Evolutionary conservation across 257 asterid genomes (phyloP).

Genomic region (Ajuga chamaepitys): DNA sequence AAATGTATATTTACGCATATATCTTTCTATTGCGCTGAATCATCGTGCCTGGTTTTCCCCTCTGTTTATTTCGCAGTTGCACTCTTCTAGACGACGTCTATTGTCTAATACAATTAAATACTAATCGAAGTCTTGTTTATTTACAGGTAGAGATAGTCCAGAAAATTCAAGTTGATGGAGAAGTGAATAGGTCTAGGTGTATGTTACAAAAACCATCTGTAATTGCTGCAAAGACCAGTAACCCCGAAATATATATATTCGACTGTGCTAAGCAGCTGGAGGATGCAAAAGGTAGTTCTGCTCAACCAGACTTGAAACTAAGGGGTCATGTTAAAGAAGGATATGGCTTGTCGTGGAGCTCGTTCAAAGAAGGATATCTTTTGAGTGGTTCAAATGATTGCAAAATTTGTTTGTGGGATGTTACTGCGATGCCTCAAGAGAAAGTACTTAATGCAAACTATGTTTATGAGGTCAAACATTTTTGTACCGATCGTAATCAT

Average conservation of each 20-base stretch:
- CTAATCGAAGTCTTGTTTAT: neutral
- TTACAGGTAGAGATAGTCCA: slow-evolving; percentile 74
- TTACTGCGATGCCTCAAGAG: slow-evolving; percentile 52
- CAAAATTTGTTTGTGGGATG: slow-evolving; percentile 85
- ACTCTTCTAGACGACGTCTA: neutral
- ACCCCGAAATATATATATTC: slow-evolving; percentile 67
- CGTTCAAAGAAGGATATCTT: slow-evolving; percentile 68
- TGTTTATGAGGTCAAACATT: slow-evolving; percentile 47
- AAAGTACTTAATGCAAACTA: slow-evolving; percentile 58
- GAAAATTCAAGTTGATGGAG: slow-evolving; percentile 80
- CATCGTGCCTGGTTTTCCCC: neutral
- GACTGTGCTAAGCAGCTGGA: slow-evolving; percentile 50
- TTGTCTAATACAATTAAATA: neutral
- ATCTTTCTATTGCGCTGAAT: neutral
- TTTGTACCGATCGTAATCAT: neutral
- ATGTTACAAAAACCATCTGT: slow-evolving; percentile 66
- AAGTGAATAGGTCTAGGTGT: slow-evolving; percentile 84
- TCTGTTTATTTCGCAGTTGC: too few relatives aligned
- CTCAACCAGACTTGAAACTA: slow-evolving; percentile 74
- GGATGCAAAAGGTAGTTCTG: slow-evolving; percentile 28
- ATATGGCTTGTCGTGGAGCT: slow-evolving; percentile 90
- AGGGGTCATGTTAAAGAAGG: slow-evolving; percentile 91
- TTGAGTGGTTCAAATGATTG: slow-evolving; percentile 87
- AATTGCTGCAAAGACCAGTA: slow-evolving; percentile 80
- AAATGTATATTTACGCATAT: too few relatives aligned